Percentiles rank a stretch among this genome's conserved stretches.
phyloP scores from a whole-genome alignment of 2,329 filamentous ascomycete species.

The Tetracladium maxilliforme region DNA sequence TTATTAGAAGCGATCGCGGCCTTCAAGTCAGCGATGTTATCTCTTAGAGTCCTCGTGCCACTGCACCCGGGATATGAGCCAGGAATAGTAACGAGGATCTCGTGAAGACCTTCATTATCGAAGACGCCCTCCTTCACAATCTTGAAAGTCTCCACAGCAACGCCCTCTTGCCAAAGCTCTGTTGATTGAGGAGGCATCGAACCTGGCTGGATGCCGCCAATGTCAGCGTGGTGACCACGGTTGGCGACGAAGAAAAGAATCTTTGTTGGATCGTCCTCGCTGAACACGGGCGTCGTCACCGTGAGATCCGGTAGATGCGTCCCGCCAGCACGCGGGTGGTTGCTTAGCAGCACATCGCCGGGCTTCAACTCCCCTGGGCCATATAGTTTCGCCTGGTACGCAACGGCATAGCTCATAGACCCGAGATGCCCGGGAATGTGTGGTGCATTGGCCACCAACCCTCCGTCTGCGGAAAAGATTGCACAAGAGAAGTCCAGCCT shows the following conservation, averaged over 20 bases:
- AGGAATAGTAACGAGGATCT: conserved; percentile 11
- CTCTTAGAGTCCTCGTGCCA: conserved; percentile 14
- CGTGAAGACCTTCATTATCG: conserved; percentile 1
- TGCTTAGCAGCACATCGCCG: conserved; percentile 53
- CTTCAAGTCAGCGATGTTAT: conserved; percentile 19
- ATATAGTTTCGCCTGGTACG: conserved; percentile 49
- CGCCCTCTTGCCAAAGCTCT: conserved; percentile 29
- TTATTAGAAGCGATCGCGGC: conserved; percentile 17
- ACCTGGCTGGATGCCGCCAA: conserved; percentile 13
- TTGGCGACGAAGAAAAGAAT: conserved; percentile 58
- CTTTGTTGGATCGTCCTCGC: conserved; percentile 27
- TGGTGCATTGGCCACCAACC: conserved; percentile 47
- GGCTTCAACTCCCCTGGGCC: conserved; percentile 47
- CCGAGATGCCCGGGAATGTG: conserved; percentile 53
- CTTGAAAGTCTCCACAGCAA: conserved; percentile 24
- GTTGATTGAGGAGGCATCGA: conserved; percentile 26
- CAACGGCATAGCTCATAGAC: conserved; percentile 52
- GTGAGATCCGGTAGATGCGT: conserved; percentile 38
- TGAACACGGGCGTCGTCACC: conserved; percentile 52
- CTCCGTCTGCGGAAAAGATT: conserved; percentile 49
- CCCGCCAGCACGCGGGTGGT: conserved; percentile 54
- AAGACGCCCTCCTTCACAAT: conserved; percentile 2
- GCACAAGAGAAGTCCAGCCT: conserved; percentile 54
- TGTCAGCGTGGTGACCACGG: conserved; percentile 50
- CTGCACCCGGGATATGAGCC: conserved; percentile 14